Base-by-base conservation (phyloP, 305 asterid genomes). In the Fraxinus albicans region DNA sequence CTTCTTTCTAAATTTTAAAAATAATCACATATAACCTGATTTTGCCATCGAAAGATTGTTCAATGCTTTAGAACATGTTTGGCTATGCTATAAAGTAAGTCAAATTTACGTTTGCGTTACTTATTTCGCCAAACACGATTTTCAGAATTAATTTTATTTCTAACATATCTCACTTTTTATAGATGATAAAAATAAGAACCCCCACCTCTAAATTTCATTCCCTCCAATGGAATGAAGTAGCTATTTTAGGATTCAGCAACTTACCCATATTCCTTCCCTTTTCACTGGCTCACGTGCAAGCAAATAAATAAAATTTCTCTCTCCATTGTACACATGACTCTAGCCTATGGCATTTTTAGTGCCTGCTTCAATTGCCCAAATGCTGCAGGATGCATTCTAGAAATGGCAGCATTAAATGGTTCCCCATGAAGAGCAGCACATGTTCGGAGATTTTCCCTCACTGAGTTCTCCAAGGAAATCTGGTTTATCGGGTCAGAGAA, bases 381-480 rank as follows among this genome's bases (percentile, higher is more conserved):
- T 50, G 92, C 92, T 44, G 98, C 88, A 70, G 99, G 99, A 85
- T 96, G 98, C 91, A 96, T 91, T 87, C 88, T 91, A 73, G 93
- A 89, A 83, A 96, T 94, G 82, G 97, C 92, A 76, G 95, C 80
- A 83, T 93, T 91, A 76, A 94, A 96, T 79, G 90, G 83, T 81
- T 94, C 98, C 77, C 98, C 99, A 58, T 94, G 98, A 86, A 94
- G 91, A 79, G 93, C 87, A 84, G 98, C 90, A 86, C 99, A 94
- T 17, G 94, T 91, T 84, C 91, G 97, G 83, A 96, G 99, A 87
- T 93, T 96, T 81, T 91, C 98, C 87, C 90, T 91, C 88, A 96
- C 90, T 10, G 93, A 92, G 83, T 86, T 90, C 89, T 96, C 98
- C 88, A 96, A 81, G 3, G 96, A 93, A 44, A 91, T 88, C 84